These are phyloP conservation scores for Tetrapyrgos nigripes DNA, from an alignment of 1,284 basidiomycete species.

Conservation along the genomic window DNA sequence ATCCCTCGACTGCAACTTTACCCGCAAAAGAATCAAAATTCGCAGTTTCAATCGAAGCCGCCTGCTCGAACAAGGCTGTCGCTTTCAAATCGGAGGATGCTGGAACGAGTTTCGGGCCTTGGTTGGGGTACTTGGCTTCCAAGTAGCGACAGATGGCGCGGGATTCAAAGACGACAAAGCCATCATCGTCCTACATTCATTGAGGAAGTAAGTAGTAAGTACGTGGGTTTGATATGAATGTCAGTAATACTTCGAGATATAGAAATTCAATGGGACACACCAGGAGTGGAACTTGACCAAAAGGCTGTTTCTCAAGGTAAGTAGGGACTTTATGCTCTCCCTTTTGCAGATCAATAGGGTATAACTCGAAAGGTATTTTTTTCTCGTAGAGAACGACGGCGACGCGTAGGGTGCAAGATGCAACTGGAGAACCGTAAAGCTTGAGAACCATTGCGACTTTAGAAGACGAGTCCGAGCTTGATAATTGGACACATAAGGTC, in stretches of 20 bases:
- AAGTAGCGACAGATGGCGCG: constrained; percentile 51
- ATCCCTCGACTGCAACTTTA: constrained; percentile 47
- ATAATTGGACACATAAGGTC: no score
- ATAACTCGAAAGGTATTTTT: constrained; percentile 47
- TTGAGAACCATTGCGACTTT: constrained; percentile 25
- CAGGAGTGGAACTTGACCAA: constrained; percentile 67
- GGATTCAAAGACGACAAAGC: constrained; percentile 43
- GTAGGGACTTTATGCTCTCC: constrained; percentile 46
- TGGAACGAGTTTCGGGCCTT: constrained; percentile 26
- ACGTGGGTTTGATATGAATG: constrained; percentile 14
- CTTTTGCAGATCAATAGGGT: constrained; percentile 41
- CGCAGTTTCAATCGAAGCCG: constrained; percentile 54
- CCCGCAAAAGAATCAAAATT: constrained; percentile 57
- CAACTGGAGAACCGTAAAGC: constrained; percentile 25
- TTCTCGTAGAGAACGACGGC: constrained; percentile 49
- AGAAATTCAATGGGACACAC: constrained; percentile 38
- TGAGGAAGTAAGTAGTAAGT: no score
- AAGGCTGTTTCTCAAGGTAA: constrained; percentile 57
- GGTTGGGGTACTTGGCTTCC: constrained; percentile 36
- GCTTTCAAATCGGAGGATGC: constrained; percentile 21
- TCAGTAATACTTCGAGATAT: background rate
- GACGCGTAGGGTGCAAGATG: constrained; percentile 52
- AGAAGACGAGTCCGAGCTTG: no score
- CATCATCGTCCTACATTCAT: constrained; percentile 43
- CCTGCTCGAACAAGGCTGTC: constrained; percentile 60